Evolutionary conservation across 257 asterid species (phyloP), one percentile per base, ranked within the genome.

Genomic region (Plantago major): DNA sequence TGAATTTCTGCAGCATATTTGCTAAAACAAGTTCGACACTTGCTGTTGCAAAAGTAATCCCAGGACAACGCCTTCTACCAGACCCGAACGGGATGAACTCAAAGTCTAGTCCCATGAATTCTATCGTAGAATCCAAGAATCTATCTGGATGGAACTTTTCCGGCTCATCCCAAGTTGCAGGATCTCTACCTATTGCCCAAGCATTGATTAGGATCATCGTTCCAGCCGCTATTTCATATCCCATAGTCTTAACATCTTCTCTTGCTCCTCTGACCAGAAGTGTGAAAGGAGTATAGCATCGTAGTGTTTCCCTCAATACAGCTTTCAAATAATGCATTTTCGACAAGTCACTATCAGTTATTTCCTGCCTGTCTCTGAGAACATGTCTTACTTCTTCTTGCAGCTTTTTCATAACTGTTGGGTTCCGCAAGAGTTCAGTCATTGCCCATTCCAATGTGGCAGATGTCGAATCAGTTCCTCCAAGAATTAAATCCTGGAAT

Each of bases 381-480:
- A 71, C 10, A 59, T 15, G 48, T 48, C 81, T 44, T 3, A 78
- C 75, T 62, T 85, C 90, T 0, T n/a, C 30, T 13, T 72, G 75
- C 44, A 84, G 30, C 6, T 68, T 70, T 0, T 72, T 22, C 63
- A 78, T 42, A 9, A 37, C 60, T 1, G 9, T 14, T 0, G 88
- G 85, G 67, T 81, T 68, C 46, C 76, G 59, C 13, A 81, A 6
- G 18, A 83, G 70, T 45, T 81, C 86, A 12, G 84, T 22, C 86
- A 82, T 77, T 9, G 69, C 62, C 89, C 84, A 84, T 59, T 82
- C 90, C 3, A 76, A 30, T 2, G 69, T 47, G 0, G 72, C 40
- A 0, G 63, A 47, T 3, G 82, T 69, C 1, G 94, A 74, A 55
- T 78, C 84, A 3, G 83, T 84, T 28, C 93, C 93, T 3, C 73